A percentile compares a stretch with the other conserved stretches of the same genome.
Evolutionary conservation across 1,284 basidiomycete genomes (phyloP).

Genomic region (Puccinia brachypodii): DNA sequence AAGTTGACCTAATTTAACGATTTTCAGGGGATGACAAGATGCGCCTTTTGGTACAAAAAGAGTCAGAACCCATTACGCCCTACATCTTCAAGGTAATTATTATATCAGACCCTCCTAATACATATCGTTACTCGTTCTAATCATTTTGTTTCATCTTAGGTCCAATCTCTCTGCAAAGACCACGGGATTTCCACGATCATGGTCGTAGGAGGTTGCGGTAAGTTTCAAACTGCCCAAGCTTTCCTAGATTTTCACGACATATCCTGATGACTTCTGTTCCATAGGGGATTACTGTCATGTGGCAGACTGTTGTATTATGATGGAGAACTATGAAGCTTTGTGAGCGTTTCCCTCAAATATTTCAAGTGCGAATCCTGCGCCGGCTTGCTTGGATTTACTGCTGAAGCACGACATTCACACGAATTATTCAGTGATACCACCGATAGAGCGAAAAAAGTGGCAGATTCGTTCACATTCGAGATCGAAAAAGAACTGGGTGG

Average conservation of each 20-base stretch:
- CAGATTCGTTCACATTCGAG: slow-evolving; percentile 24
- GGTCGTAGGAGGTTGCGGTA: slow-evolving; percentile 45
- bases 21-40: slow-evolving; percentile 37
- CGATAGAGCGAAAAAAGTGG: slow-evolving; percentile 36
- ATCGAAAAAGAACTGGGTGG: slow-evolving; percentile 26
- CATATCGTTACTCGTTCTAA: background rate
- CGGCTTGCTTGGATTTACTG: background rate
- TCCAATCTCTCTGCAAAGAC: slow-evolving; percentile 26
- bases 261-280: background rate
- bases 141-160: slow-evolving; percentile 12
- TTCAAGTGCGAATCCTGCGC: background rate
- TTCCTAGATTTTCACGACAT: background rate
- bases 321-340: slow-evolving; percentile 40
- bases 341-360: slow-evolving; percentile 3
- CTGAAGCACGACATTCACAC: background rate
- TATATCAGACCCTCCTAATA: background rate
- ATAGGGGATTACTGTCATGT: slow-evolving; percentile 46
- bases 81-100: slow-evolving; percentile 37
- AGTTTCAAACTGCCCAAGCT: background rate
- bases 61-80: slow-evolving; percentile 43
- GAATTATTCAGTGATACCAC: slow-evolving; percentile 27
- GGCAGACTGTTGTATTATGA: slow-evolving; percentile 41
- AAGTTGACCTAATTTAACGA: background rate
- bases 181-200: slow-evolving; percentile 40
- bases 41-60: slow-evolving; percentile 37